Evolutionary conservation across 2,329 filamentous ascomycete genomes (phyloP), one percentile per base, ranked within the genome.

Genomic region (Alternaria sp.): DNA sequence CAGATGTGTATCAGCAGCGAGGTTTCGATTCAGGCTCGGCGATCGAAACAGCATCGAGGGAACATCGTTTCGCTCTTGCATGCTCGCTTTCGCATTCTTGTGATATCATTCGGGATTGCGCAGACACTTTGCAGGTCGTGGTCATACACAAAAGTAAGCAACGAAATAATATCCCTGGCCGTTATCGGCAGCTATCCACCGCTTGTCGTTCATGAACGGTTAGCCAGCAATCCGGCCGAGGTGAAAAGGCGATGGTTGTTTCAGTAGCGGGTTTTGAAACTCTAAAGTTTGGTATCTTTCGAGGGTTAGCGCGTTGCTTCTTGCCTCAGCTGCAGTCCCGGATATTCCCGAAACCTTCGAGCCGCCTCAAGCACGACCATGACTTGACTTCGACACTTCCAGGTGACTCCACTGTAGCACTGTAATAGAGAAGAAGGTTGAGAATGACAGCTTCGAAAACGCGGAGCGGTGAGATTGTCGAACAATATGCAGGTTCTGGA

Each of bases 1-100:
- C 64, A 63, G 47, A 56, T 59, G 41, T 69, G 75, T 77, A 71
- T 78, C 74, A 76, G 64, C 55, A 65, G 58, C 65, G 63, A 69
- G 65, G 65, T 59, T 56, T 64, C 50, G 56, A 54, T 67, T 66
- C 69, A 73, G 50, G 69, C 65, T 68, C 69, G 70, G 60, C 67
- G 66, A 74, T 72, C 66, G 66, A 73, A 78, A 76, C 72, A 65
- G 43, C 28, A 41, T 37, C 59, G 49, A 26, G 15, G 9, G 37
- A 43, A 46, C 26, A 15, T 25, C 15, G 62, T 67, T 65, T 64
- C 58, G 26, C 12, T 58, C 4, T n/a, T 41, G 8, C 5, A 9
- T 41, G 41, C 45, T 55, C 20, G 6, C 15, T 33, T 25, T 26
- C 15, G 6, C 9, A 5, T 18, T 9, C 8, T 10, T 26, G 15